phyloP scores from a whole-genome alignment of 495 filamentous ascomycete genomes.

The Entonaema liquescens region DNA sequence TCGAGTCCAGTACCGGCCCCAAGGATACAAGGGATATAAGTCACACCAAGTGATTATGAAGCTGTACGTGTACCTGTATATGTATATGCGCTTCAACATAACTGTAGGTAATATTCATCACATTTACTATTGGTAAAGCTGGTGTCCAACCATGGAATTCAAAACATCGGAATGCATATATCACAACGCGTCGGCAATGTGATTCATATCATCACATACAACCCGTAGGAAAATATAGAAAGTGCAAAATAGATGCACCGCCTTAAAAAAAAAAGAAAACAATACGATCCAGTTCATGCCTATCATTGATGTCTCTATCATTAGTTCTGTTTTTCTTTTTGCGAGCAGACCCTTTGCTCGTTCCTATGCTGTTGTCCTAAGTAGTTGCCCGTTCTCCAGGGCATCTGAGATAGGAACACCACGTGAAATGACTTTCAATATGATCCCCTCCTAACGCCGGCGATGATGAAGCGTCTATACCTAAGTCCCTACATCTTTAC shows the following conservation, averaged over 20 bases:
- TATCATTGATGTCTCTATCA: conserved; percentile 36
- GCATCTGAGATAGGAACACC: conserved; percentile 26
- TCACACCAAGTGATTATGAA: too few species aligned
- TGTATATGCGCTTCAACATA: not conserved
- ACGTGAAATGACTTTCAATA: conserved; percentile 32
- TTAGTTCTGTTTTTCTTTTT: conserved; percentile 30
- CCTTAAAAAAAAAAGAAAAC: not conserved
- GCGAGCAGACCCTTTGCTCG: conserved; percentile 23
- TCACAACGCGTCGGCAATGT: not conserved
- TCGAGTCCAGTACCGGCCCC: conserved; percentile 22
- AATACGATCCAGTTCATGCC: conserved; percentile 17
- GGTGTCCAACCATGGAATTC: not conserved
- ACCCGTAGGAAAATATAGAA: not conserved
- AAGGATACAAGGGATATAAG: conserved; percentile 14
- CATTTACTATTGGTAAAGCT: not conserved
- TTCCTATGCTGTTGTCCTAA: conserved; percentile 19
- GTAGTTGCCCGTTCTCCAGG: conserved; percentile 10
- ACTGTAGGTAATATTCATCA: conserved; percentile 24
- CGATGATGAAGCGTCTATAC: conserved; percentile 46
- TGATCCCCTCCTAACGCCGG: conserved; percentile 39
- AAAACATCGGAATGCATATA: not conserved
- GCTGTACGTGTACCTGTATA: conserved; percentile 5
- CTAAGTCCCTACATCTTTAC: conserved; percentile 37
- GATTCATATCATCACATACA: conserved; percentile 10
- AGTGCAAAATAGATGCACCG: not conserved